Conservation (phyloP, 163 green algal genomes). For the Scenedesmus sp. region DNA sequence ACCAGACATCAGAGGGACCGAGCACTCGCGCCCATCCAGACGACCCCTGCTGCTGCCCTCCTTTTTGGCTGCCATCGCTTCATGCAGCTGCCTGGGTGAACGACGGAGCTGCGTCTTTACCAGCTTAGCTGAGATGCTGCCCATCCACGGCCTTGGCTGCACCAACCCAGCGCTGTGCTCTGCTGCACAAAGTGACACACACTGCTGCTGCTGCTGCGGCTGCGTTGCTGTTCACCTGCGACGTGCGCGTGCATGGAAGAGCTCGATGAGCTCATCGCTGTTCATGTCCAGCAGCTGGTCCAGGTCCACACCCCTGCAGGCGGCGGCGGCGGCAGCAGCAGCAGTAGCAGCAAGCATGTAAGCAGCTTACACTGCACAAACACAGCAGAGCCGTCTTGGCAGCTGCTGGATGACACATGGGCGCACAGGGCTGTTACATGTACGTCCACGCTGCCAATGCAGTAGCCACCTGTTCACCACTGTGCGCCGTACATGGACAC, state of each 20-base stretch:
- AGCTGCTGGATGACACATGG: neutral
- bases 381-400: neutral
- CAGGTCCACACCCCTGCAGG: conserved; percentile 93
- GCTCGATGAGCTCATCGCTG: conserved; percentile 96
- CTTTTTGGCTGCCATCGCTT: neutral
- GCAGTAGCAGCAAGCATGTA: neutral
- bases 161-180: no score
- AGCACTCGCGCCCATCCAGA: no score
- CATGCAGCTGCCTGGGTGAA: neutral
- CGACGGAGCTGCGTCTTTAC: no score
- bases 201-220: neutral
- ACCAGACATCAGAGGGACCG: no score
- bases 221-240: conserved; percentile 45
- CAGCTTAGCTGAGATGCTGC: no score
- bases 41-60: no score
- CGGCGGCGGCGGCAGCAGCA: conserved; percentile 58
- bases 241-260: conserved; percentile 93
- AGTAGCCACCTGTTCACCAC: no score
- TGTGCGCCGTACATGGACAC: no score
- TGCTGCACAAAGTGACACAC: neutral
- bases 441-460: no score
- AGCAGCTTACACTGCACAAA: neutral
- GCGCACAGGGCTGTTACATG: no score
- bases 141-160: no score
- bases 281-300: conserved; percentile 99